Percentiles rank a stretch among this genome's conserved stretches.
Evolutionary conservation across 305 asterid genomes (phyloP).

Genomic region (Fraxinus albicans): DNA sequence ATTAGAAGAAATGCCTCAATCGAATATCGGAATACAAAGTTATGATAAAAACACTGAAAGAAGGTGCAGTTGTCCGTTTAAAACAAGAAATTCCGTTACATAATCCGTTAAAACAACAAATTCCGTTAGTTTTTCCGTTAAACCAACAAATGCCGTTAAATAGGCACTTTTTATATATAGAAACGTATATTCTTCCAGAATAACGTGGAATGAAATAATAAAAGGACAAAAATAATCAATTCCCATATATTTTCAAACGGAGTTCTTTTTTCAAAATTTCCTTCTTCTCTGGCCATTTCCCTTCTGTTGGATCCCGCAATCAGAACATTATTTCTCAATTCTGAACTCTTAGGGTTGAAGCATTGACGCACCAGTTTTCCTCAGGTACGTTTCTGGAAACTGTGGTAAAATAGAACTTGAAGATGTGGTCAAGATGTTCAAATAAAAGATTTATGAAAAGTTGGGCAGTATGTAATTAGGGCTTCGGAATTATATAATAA

Average conservation of each 20-base stretch:
- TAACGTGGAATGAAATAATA: too few species aligned
- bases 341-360: not conserved
- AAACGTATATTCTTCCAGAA: too few species aligned
- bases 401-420: not conserved
- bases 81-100: too few species aligned
- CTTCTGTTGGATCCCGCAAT: not conserved
- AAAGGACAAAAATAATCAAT: not conserved
- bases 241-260: not conserved
- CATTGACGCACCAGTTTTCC: not conserved
- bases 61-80: too few species aligned
- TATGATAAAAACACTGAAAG: too few species aligned
- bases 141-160: too few species aligned
- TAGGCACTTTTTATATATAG: too few species aligned
- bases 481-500: not conserved
- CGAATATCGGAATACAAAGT: too few species aligned
- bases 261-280: not conserved
- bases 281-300: not conserved
- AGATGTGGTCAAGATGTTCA: not conserved
- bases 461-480: not conserved
- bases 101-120: too few species aligned
- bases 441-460: not conserved
- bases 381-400: not conserved
- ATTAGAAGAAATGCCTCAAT: too few species aligned
- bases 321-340: not conserved
- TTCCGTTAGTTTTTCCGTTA: too few species aligned